Evolutionary conservation across 306 rosid species (phyloP), one percentile per base, ranked within the genome.

Genomic region (Cyamopsis tetragonoloba): DNA sequence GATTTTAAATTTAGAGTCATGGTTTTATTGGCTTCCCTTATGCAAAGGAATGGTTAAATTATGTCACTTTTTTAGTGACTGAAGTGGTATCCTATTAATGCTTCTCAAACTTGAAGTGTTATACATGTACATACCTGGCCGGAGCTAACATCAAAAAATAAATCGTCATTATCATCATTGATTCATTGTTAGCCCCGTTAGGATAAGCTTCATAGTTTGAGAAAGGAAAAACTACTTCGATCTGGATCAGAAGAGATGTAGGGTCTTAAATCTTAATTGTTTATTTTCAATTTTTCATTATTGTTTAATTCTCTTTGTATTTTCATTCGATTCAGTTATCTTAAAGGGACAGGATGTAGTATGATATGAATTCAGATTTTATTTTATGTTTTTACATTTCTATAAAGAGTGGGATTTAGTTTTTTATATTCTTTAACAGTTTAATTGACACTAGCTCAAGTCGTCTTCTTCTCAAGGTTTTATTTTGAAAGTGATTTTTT

Each of bases 21-120:
- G 39, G 54, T 35, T 69, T 77, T 43, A 15, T 32, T 28, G 22
- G 11, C 15, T 14, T 64, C 64, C 30, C 2, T 34, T 48, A 63
- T 63, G 63, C 18, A 37, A 24, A 18, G 37, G 34, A 14, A 19
- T 62, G 27, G 27, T 39, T 51, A 60, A 39, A 30, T 50, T n/a
- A 1, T 46, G 35, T 62, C 47, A 68, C 48, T 73, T 79, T 32
- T 31, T 32, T 12, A 42, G 41, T 42, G 59, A 9, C 39, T 47
- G 6, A 58, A 49, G 31, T 38, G 44, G 0, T 26, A 6, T 58
- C 31, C 15, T 47, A 15, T 74, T 31, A 12, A 42, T 35, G 59
- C 10, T 46, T 41, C 5, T 64, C 35, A 44, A 26, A 46, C 63
- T 12, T 13, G 61, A 48, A 27, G 7, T 49, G 27, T 27, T n/a